These are phyloP conservation scores for Plasmodium ovale DNA, from an alignment of 169 alveolate species.

Conservation along the genomic window DNA sequence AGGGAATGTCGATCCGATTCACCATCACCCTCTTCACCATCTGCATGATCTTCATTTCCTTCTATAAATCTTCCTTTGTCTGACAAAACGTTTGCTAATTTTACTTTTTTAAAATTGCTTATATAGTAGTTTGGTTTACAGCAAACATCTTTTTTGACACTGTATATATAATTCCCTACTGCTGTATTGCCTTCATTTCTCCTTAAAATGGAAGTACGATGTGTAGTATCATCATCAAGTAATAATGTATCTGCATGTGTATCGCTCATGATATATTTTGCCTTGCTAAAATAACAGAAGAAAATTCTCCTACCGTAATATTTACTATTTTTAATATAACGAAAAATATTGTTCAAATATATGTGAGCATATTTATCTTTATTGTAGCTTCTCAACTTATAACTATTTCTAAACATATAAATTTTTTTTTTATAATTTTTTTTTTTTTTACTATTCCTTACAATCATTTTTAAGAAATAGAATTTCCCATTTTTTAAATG, in stretches of 20 bases:
- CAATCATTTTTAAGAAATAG: neutral
- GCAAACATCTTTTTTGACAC: constrained; percentile 13
- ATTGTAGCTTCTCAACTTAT: constrained; percentile 5
- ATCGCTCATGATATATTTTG: neutral
- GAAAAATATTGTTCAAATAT: constrained; percentile 42
- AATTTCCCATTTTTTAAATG: constrained; percentile 30
- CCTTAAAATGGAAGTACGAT: neutral
- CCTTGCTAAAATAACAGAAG: constrained; percentile 22
- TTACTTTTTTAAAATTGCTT: constrained; percentile 2
- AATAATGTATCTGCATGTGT: neutral
- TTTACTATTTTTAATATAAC: constrained; percentile 15
- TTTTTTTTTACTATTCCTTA: neutral
- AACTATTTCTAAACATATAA: neutral
- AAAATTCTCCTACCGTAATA: constrained; percentile 20
- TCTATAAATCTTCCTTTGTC: neutral
- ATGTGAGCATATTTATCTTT: constrained; percentile 1
- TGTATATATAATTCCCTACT: constrained; percentile 10
- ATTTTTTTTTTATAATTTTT: constrained; percentile 14
- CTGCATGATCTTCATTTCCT: neutral
- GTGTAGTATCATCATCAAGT: no score
- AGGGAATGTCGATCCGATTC: constrained; percentile 1
- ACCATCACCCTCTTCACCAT: constrained; percentile 3
- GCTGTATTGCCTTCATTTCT: neutral
- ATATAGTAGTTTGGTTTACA: constrained; percentile 17
- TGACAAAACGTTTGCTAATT: constrained; percentile 12